A percentile compares a stretch with the other conserved stretches of the same genome.
These are phyloP conservation scores for Pachyrhizus erosus DNA, from an alignment of 306 rosid species.

Conservation along the genomic window DNA sequence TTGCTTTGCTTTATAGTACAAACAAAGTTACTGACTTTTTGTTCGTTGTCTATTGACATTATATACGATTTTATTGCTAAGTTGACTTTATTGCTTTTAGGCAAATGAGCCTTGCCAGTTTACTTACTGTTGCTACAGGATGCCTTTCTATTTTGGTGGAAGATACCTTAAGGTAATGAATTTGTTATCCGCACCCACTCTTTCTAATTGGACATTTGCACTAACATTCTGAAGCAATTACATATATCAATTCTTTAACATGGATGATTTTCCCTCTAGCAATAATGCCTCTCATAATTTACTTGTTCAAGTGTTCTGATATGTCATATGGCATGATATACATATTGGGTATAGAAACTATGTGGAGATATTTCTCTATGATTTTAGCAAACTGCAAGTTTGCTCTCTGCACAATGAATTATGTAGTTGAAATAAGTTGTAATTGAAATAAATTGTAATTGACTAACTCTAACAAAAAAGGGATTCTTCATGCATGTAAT, in stretches of 20 bases:
- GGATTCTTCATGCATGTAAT: not conserved
- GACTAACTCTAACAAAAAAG: not conserved
- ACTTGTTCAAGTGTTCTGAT: slow-evolving; percentile 15
- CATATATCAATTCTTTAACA: not conserved
- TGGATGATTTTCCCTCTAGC: not conserved
- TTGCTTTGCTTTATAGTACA: slow-evolving; percentile 24
- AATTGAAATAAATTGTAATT: not conserved
- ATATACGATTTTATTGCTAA: slow-evolving; percentile 36
- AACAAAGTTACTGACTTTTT: slow-evolving; percentile 7
- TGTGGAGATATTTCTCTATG: not conserved
- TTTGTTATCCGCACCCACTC: slow-evolving; percentile 37
- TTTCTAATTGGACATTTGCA: slow-evolving; percentile 4
- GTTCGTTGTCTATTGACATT: slow-evolving; percentile 31
- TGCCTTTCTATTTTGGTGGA: slow-evolving; percentile 79
- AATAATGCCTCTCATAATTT: slow-evolving; percentile 3
- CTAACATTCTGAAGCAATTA: slow-evolving; percentile 16
- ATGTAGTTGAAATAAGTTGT: slow-evolving; percentile 16
- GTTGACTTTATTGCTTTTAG: slow-evolving; percentile 45
- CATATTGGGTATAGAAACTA: not conserved
- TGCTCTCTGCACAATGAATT: slow-evolving; percentile 8
- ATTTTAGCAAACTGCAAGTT: slow-evolving; percentile 20
- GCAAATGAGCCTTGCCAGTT: slow-evolving; percentile 67
- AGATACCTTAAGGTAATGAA: slow-evolving; percentile 79
- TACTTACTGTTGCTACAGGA: slow-evolving; percentile 56
- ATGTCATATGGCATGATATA: not conserved